phyloP scores from a whole-genome alignment of 1,284 basidiomycete species.

The Blastosporella zonata region DNA sequence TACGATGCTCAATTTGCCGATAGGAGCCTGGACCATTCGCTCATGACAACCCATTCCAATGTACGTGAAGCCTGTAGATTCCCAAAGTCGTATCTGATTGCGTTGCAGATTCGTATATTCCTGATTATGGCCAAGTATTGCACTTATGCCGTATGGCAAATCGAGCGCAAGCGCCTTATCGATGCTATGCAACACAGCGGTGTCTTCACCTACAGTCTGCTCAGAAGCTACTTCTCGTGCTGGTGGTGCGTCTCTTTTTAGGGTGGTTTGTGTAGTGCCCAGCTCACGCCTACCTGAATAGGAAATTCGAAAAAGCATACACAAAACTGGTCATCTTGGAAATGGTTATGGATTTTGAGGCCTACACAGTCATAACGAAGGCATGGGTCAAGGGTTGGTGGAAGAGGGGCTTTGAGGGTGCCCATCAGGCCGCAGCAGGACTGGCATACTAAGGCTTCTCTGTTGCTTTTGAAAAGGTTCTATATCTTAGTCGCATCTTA shows the following conservation, averaged over 20 bases:
- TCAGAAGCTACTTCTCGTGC: slow-evolving; percentile 52
- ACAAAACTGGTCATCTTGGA: slow-evolving; percentile 52
- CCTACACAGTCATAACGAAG: slow-evolving; percentile 51
- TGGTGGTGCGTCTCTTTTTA: slow-evolving; percentile 59
- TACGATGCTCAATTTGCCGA: slow-evolving; percentile 2
- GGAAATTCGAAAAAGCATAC: slow-evolving; percentile 58
- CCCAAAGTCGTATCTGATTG: neutral
- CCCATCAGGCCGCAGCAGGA: slow-evolving; percentile 68
- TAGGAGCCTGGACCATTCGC: slow-evolving; percentile 68
- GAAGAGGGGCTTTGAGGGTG: slow-evolving; percentile 57
- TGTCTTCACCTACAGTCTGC: slow-evolving; percentile 47
- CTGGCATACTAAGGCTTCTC: slow-evolving; percentile 33
- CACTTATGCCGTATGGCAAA: slow-evolving; percentile 78
- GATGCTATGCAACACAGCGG: slow-evolving; percentile 48
- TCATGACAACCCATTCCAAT: slow-evolving; percentile 74
- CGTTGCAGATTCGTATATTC: slow-evolving; percentile 74
- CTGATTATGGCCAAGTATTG: slow-evolving; percentile 93
- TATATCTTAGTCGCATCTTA: neutral
- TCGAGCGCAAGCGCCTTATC: slow-evolving; percentile 61
- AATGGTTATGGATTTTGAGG: slow-evolving; percentile 65
- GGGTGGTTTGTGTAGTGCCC: slow-evolving; percentile 11
- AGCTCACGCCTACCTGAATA: slow-evolving; percentile 26
- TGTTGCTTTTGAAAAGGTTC: neutral
- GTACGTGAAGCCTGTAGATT: slow-evolving; percentile 31
- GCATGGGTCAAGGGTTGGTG: slow-evolving; percentile 70